phyloP scores from a whole-genome alignment of 108 stramenopile species.

The Licmophora abbreviata region DNA sequence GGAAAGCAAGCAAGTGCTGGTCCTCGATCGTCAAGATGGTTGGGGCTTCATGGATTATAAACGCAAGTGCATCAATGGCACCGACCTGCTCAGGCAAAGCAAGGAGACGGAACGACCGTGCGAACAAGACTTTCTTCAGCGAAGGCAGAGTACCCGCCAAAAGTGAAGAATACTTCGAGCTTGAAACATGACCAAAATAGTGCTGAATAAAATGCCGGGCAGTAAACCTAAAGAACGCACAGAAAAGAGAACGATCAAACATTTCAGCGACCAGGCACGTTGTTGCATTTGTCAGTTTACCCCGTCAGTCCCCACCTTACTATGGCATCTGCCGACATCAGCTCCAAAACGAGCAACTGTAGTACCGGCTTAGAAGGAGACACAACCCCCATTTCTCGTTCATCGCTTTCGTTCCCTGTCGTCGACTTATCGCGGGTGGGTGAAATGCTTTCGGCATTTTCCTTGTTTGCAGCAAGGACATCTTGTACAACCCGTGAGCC shows the following conservation, averaged over 20 bases:
- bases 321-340: constrained; percentile 59
- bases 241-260: constrained; percentile 1
- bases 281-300: too few species aligned
- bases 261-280: too few species aligned
- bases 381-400: constrained; percentile 2
- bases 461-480: neutral
- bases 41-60: constrained; percentile 51
- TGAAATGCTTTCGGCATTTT: neutral
- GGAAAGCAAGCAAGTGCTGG: constrained; percentile 58
- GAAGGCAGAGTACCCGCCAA: constrained; percentile 12
- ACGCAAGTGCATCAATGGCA: constrained; percentile 58
- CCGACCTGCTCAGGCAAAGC: constrained; percentile 76
- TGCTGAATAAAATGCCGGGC: constrained; percentile 44
- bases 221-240: constrained; percentile 34
- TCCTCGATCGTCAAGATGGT: constrained; percentile 48
- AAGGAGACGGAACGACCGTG: constrained; percentile 52
- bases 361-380: constrained; percentile 35
- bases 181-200: constrained; percentile 13
- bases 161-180: neutral
- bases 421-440: too few species aligned
- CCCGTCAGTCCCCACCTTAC: constrained; percentile 46
- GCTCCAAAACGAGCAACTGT: constrained; percentile 44
- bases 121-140: constrained; percentile 60
- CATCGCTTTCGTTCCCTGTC: too few species aligned
- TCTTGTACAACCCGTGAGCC: constrained; percentile 10